Base-by-base conservation (phyloP, 2,329 filamentous ascomycete species). In the Monosporascus sp. region DNA sequence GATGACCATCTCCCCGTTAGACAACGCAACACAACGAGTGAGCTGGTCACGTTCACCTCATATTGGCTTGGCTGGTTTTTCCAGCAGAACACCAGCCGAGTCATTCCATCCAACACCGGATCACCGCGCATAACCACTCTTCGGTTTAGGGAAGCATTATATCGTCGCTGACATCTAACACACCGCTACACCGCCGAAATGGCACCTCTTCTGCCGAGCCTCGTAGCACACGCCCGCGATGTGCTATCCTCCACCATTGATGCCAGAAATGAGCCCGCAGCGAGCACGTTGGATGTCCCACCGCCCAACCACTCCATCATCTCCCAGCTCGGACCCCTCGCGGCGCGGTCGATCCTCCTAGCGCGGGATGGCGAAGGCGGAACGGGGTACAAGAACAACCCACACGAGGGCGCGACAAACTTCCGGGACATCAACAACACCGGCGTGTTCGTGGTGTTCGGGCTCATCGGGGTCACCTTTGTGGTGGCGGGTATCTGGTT, bases 401-500 rank as follows among this genome's bases (percentile, higher is more conserved):
- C 80, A 0, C 64, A 67, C 9, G 54, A 58, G 3, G 83, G 82
- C 53, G 73, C 77, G 14, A 75, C 82, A n/a, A 71, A 76, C 54
- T 80, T 81, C 1, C 69, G 77, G 39, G 62, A 79, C 53, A 82
- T 85, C 70, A 83, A 80, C 72, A 86, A 87, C 65, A 81, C 78
- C 20, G 89, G 85, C 54, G 84, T 96, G 63, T 89, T 97, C 67
- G 86, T 87, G 1, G 76, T 97, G 1, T 96, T 97, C 67, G 93
- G 89, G 11, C 70, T 97, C 18, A 83, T 97, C 50, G 90, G 89
- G 36, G 85, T 85, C 1, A 83, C 75, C 35, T 88, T 97, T 67
- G 88, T 94, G 24, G 54, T 89, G 3, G 81, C 78, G 0, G 82
- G 80, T 24, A 90, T 97, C 66, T 99, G 94, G 92, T 97, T 99